Base-by-base conservation (phyloP, 148 eudicot genomes). In the Silene uniflora region DNA sequence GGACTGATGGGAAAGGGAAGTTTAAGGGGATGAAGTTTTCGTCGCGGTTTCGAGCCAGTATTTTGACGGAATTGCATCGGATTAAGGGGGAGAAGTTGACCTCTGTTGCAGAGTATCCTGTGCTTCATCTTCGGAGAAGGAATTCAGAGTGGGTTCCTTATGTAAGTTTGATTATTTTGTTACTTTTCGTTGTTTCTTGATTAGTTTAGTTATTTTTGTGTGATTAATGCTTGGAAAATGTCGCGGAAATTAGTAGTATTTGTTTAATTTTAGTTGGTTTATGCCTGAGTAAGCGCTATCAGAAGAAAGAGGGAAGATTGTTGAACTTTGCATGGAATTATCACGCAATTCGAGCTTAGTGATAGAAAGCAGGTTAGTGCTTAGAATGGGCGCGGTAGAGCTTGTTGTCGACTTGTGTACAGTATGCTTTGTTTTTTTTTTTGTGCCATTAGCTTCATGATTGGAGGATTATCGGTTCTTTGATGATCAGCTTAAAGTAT, bases 1-100 rank as follows among this genome's bases (percentile, higher is more conserved):
- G 99, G 87, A 87, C 91, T 7, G 99, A 96, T 82, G 90, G 98
- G 10, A 87, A 87, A 24, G 98, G 98, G 55, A 96, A 92, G 79
- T 92, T 87, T 70, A 96, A 91, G 83, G 85, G 80, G 42, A 81
- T 92, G 17, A 96, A 96, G 81, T 88, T 92, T 25, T 96, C 99
- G 10, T 91, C 97, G 1, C 77, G 75, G 84, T 96, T 81, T 76
- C 84, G 97, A 70, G 97, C 91, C 0, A 89, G 97, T 85, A 89
- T 96, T 72, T 81, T 96, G 90, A 92, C 98, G 12, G 94, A 89
- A 81, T 74, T 96, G 88, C 93, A 96, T 75, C 82, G 91, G 80
- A 82, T 96, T 63, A 88, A 85, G 64, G 93, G 90, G 83, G 86
- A 67, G 47, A 84, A 85, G 55, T 55, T 86, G 68, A 89, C 87